These are phyloP conservation scores for Penicillium ucsense DNA, from an alignment of 495 filamentous ascomycete genomes.

Conservation along the genomic window DNA sequence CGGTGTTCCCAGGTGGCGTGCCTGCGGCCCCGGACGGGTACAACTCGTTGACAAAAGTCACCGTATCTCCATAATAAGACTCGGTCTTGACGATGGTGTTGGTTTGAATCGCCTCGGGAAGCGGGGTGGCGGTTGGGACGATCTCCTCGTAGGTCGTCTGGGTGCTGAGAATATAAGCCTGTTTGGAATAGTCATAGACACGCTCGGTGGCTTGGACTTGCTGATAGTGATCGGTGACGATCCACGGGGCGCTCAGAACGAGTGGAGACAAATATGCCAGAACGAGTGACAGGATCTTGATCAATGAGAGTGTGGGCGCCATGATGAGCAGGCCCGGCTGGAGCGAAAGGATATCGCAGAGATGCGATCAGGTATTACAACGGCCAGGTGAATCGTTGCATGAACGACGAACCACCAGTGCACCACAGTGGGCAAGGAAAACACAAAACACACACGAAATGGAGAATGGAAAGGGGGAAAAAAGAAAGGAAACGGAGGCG, in stretches of 20 bases:
- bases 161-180: not conserved
- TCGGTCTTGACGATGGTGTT: slow-evolving; percentile 14
- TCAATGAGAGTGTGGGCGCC: slow-evolving; percentile 17
- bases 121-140: slow-evolving; percentile 16
- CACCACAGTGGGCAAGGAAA: too few relatives aligned
- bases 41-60: slow-evolving; percentile 27
- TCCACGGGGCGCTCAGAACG: slow-evolving; percentile 22
- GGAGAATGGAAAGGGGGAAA: too few relatives aligned
- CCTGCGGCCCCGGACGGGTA: slow-evolving; percentile 19
- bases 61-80: slow-evolving; percentile 7
- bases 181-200: slow-evolving; percentile 6
- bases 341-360: too few relatives aligned
- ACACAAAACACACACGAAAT: too few relatives aligned
- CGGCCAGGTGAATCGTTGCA: too few relatives aligned
- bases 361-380: too few relatives aligned
- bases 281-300: slow-evolving; percentile 14
- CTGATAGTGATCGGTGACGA: slow-evolving; percentile 22
- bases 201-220: slow-evolving; percentile 2
- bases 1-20: not conserved
- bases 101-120: slow-evolving; percentile 22
- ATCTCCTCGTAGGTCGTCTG: slow-evolving; percentile 14
- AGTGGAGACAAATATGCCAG: slow-evolving; percentile 7
- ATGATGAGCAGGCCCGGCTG: slow-evolving; percentile 3
- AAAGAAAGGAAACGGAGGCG: too few relatives aligned
- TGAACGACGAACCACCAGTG: too few relatives aligned